phyloP scores from a whole-genome alignment of 2,329 filamentous ascomycete genomes.

The Seiridium unicorne region DNA sequence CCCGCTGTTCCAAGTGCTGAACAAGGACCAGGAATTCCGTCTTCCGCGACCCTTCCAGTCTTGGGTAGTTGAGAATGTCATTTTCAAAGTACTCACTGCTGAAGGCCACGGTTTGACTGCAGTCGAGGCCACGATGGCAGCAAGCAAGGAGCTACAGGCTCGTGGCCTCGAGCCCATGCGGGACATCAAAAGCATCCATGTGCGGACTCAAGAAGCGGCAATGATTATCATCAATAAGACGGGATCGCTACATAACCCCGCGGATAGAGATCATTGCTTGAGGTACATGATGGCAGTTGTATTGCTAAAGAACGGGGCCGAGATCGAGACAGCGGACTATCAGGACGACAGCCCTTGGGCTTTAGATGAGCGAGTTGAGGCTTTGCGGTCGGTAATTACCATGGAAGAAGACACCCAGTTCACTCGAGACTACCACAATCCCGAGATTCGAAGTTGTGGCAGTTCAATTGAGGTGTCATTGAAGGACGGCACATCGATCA shows the following conservation, averaged over 20 bases:
- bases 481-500: neutral
- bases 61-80: constrained; percentile 14
- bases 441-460: neutral
- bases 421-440: neutral
- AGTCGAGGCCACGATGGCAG: constrained; percentile 13
- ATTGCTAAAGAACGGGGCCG: constrained; percentile 14
- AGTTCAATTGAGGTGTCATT: neutral
- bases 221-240: constrained; percentile 20
- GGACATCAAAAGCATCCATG: neutral
- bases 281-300: constrained; percentile 17
- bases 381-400: neutral
- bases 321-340: neutral
- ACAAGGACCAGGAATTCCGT: neutral
- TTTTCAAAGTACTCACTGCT: constrained; percentile 17
- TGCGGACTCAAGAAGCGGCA: constrained; percentile 9
- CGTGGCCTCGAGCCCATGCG: neutral
- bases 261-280: constrained; percentile 20
- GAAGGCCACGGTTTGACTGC: constrained; percentile 17
- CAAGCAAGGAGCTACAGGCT: constrained; percentile 11
- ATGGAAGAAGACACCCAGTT: neutral
- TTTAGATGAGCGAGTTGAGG: neutral
- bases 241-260: constrained; percentile 16
- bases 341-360: neutral
- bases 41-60: neutral
- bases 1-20: neutral